A percentile compares a stretch with the other conserved stretches of the same genome.
phyloP scores from a whole-genome alignment of 116 monocot species.

The Zostera marina region DNA sequence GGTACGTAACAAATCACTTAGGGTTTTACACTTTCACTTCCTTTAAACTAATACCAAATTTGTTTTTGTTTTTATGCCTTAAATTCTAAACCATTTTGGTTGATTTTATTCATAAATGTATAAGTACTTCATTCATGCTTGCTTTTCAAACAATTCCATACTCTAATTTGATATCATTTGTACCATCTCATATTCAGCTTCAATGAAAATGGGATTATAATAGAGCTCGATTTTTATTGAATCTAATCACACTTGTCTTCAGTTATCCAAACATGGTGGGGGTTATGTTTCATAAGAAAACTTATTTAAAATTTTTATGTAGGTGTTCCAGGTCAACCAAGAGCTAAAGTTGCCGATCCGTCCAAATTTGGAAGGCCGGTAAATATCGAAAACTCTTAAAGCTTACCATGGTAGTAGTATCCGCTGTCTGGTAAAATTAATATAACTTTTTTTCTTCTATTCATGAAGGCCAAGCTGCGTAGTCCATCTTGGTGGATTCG shows the following conservation, averaged over 20 bases:
- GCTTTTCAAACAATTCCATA: too few relatives aligned
- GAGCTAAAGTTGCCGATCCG: slow-evolving; percentile 40
- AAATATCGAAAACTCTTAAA: slow-evolving; percentile 5
- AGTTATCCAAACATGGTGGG: not conserved
- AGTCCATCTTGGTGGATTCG: slow-evolving; percentile 44
- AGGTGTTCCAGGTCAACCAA: slow-evolving; percentile 11
- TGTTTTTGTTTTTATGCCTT: not conserved
- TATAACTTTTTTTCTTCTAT: not conserved
- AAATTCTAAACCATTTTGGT: not conserved
- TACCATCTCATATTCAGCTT: too few relatives aligned
- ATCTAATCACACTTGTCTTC: not conserved
- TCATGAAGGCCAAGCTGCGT: slow-evolving; percentile 36
- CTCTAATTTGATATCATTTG: too few relatives aligned
- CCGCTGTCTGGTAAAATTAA: not conserved
- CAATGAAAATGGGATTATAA: too few relatives aligned
- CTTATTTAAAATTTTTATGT: not conserved
- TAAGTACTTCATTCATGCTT: too few relatives aligned
- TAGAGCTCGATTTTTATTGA: not conserved
- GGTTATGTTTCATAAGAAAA: not conserved
- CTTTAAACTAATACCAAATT: not conserved
- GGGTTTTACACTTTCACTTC: not conserved
- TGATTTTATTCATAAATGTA: too few relatives aligned
- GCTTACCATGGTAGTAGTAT: too few relatives aligned
- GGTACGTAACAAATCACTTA: slow-evolving; percentile 16
- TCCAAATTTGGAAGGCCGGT: slow-evolving; percentile 61